Conservation (phyloP, 495 filamentous ascomycete genomes). For the Neurospora sp. region DNA sequence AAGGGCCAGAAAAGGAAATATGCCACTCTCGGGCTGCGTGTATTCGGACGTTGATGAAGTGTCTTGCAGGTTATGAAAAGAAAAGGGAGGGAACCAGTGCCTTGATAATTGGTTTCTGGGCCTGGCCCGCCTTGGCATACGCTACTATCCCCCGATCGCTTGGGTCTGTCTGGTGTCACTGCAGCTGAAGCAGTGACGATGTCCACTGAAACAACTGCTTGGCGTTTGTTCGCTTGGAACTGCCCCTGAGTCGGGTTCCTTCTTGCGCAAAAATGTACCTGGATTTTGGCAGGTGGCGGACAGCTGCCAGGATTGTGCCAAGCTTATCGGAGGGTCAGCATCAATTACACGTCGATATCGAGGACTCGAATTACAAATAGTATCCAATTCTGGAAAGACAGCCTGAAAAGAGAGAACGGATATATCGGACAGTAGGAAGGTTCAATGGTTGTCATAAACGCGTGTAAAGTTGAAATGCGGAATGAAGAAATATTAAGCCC, state of each 20-base stretch:
- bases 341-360: not conserved
- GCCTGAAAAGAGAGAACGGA: accelerated
- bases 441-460: no score
- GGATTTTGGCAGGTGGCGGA: not conserved
- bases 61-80: not conserved
- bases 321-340: not conserved
- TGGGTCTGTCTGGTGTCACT: not conserved
- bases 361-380: not conserved
- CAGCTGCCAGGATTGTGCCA: not conserved
- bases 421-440: no score
- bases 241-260: not conserved
- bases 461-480: not conserved
- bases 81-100: not conserved
- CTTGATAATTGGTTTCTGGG: not conserved
- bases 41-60: not conserved
- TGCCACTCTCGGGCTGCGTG: not conserved
- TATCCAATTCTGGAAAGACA: not conserved
- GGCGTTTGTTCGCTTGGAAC: not conserved
- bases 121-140: not conserved
- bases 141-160: not conserved
- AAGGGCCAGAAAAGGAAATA: not conserved
- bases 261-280: not conserved
- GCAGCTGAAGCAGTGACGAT: not conserved
- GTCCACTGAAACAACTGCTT: not conserved
- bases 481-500: not conserved